Evolutionary conservation across 139 green algal species (phyloP).

Genomic region (Mychonastes homosphaera): DNA sequence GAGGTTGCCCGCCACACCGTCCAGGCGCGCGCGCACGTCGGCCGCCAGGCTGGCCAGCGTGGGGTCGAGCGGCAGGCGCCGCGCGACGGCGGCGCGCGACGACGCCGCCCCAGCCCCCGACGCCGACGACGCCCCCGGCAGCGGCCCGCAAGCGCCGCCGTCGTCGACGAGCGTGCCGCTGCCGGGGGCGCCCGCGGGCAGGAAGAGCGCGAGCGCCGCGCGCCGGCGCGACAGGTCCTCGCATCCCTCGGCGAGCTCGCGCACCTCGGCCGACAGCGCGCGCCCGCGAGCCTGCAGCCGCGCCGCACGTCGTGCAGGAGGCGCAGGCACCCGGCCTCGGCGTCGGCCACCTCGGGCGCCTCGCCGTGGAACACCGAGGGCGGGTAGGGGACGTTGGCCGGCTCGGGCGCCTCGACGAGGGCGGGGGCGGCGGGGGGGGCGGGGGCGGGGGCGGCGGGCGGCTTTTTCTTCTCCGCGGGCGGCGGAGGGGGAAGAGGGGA

Average conservation of each 20-base stretch:
- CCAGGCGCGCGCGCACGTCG: constrained; percentile 8
- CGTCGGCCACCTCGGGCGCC: constrained; percentile 9
- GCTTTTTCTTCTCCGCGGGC: neutral
- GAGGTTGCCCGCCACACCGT: constrained; percentile 7
- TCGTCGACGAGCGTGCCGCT: too few species aligned
- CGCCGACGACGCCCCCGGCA: too few species aligned
- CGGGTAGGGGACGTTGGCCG: neutral
- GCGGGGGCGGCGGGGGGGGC: neutral
- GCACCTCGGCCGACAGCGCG: neutral
- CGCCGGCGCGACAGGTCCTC: constrained; percentile 13
- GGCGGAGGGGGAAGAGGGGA: too few species aligned
- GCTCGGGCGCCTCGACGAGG: constrained; percentile 1
- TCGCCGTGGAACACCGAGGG: neutral
- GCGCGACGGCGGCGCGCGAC: too few species aligned
- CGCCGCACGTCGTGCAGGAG: constrained; percentile 4
- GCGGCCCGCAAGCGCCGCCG: too few species aligned
- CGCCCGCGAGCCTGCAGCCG: neutral
- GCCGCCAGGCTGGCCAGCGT: constrained; percentile 2
- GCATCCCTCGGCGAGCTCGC: constrained; percentile 11
- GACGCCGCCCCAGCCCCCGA: too few species aligned
- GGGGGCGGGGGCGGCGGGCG: neutral
- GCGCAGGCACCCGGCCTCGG: constrained; percentile 15
- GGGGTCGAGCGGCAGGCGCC: constrained; percentile 14
- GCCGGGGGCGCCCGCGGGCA: neutral
- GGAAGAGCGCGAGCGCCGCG: constrained; percentile 14